These are phyloP conservation scores for Talaromyces rugulosus DNA, from an alignment of 2,329 filamentous ascomycete species.

Conservation along the genomic window DNA sequence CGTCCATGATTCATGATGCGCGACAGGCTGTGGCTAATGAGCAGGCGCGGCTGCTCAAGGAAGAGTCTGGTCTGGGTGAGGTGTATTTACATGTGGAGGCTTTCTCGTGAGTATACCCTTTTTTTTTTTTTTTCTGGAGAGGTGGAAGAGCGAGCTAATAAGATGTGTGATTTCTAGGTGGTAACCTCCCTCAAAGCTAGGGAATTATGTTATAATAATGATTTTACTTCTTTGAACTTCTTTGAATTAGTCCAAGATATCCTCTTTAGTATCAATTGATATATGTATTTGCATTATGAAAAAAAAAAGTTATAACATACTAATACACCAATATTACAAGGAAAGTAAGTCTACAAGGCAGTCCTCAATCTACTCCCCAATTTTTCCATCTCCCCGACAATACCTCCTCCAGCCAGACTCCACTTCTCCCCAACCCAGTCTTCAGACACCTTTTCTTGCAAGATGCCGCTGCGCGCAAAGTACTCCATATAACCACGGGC, in stretches of 20 bases:
- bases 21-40: slow-evolving; percentile 44
- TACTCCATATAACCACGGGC: slow-evolving; percentile 83
- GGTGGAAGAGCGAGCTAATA: background rate
- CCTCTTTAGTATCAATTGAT: background rate
- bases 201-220: background rate
- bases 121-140: background rate
- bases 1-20: slow-evolving; percentile 46
- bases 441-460: slow-evolving; percentile 68
- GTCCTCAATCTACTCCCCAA: slow-evolving; percentile 47
- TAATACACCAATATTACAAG: background rate
- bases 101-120: slow-evolving; percentile 39
- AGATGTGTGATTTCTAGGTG: background rate
- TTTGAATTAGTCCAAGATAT: no score
- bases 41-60: slow-evolving; percentile 35
- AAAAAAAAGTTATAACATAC: background rate
- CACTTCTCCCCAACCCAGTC: slow-evolving; percentile 73
- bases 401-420: slow-evolving; percentile 73
- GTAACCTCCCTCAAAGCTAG: background rate
- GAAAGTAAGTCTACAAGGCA: slow-evolving; percentile 1
- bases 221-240: background rate
- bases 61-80: slow-evolving; percentile 21
- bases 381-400: slow-evolving; percentile 81
- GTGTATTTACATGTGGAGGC: slow-evolving; percentile 48
- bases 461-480: slow-evolving; percentile 79
- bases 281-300: background rate